Evolutionary conservation across 2,329 filamentous ascomycete species (phyloP).

Genomic region (Colletotrichum orbiculare): DNA sequence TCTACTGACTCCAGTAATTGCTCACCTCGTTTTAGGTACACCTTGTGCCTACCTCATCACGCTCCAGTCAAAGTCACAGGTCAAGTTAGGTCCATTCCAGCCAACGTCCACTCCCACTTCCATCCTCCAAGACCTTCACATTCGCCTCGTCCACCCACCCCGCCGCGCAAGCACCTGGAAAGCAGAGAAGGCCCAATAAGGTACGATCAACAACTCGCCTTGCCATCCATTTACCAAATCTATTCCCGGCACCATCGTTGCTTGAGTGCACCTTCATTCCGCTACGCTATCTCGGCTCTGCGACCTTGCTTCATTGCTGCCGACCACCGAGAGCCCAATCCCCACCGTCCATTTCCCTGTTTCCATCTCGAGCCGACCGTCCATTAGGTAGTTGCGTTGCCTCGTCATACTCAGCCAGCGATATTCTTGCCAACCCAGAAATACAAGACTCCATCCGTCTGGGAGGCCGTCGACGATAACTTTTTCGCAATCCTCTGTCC

Average conservation of each 20-base stretch:
- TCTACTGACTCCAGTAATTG: too few species aligned
- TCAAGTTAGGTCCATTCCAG: too few species aligned
- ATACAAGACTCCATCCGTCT: neutral
- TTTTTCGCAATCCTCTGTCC: conserved; percentile 28
- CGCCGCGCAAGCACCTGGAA: conserved; percentile 22
- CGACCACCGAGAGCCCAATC: neutral
- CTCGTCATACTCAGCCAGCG: neutral
- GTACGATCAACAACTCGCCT: too few species aligned
- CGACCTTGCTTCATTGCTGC: neutral
- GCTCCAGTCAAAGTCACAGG: too few species aligned
- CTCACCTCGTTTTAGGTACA: too few species aligned
- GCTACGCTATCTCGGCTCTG: neutral
- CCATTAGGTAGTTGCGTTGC: neutral
- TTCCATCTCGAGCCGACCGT: conserved; percentile 5
- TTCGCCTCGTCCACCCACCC: conserved; percentile 24
- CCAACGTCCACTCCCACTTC: too few species aligned
- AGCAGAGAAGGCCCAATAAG: too few species aligned
- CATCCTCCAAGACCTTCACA: neutral
- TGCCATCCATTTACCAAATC: too few species aligned
- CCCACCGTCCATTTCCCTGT: conserved; percentile 5
- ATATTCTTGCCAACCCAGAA: conserved; percentile 15
- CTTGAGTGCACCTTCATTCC: neutral
- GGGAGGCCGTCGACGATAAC: conserved; percentile 11
- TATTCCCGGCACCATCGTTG: too few species aligned
- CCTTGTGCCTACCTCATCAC: neutral